Percentiles rank a stretch among this genome's conserved stretches.
Evolutionary conservation across 2,329 filamentous ascomycete genomes (phyloP).

Genomic region (Cercospora citrullina): DNA sequence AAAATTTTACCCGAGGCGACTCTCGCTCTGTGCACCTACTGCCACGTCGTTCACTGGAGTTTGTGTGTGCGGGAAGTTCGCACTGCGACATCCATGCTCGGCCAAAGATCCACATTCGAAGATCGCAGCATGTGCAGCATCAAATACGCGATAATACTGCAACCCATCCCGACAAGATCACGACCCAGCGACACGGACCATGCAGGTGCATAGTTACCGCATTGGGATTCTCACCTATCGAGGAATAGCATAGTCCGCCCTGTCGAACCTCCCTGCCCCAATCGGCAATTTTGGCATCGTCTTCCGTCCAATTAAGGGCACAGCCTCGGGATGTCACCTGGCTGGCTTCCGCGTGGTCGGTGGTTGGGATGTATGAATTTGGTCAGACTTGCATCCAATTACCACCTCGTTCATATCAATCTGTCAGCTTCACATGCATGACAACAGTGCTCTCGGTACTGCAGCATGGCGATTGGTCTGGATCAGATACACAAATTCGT

Average conservation of each 20-base stretch:
- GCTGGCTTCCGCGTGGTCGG: neutral
- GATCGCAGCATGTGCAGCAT: neutral
- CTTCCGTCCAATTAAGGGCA: neutral
- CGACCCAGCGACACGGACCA: neutral
- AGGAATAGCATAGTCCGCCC: neutral
- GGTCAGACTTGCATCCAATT: neutral
- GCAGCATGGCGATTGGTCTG: neutral
- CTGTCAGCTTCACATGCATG: constrained; percentile 1
- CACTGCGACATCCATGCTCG: neutral
- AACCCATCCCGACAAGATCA: neutral
- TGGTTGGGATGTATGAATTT: neutral
- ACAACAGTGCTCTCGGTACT: neutral
- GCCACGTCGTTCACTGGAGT: neutral
- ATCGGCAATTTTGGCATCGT: neutral
- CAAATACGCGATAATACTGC: neutral
- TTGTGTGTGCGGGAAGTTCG: neutral
- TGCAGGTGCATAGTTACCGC: neutral
- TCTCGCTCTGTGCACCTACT: neutral
- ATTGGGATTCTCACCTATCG: neutral
- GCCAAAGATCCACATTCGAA: neutral
- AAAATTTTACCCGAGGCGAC: neutral
- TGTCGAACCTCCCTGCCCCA: neutral
- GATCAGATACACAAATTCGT: neutral
- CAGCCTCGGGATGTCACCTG: neutral
- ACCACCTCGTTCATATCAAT: neutral